Evolutionary conservation across 2,329 filamentous ascomycete genomes (phyloP).

Genomic region (Camillea tinctor): DNA sequence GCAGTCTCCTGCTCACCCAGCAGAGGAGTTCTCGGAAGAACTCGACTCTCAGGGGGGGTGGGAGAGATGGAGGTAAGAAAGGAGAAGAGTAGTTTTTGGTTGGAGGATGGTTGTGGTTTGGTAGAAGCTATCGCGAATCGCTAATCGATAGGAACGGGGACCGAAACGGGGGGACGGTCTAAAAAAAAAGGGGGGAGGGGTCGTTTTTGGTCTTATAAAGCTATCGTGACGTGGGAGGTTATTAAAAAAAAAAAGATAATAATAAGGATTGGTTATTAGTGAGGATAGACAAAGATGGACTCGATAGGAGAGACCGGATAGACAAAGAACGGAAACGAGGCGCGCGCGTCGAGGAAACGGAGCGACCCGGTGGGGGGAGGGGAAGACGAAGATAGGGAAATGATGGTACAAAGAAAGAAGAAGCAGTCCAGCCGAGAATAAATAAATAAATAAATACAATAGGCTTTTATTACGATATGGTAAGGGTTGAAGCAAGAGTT

Average conservation of each 20-base stretch:
- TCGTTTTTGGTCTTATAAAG: constrained; percentile 1
- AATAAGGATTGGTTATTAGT: neutral
- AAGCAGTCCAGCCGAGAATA: constrained; percentile 20
- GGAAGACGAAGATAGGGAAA: constrained; percentile 12
- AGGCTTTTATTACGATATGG: constrained; percentile 12
- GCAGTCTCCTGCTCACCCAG: constrained; percentile 35
- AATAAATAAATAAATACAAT: too few species aligned
- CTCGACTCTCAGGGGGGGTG: constrained; percentile 16
- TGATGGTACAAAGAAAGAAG: constrained; percentile 21
- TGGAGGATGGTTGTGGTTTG: too few species aligned
- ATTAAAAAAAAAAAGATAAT: neutral
- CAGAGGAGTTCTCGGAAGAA: constrained; percentile 31
- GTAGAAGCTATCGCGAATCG: neutral
- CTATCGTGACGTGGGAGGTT: neutral
- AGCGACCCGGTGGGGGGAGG: constrained; percentile 14
- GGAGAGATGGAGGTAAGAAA: neutral
- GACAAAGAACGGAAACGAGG: constrained; percentile 11
- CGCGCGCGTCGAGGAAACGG: constrained; percentile 11
- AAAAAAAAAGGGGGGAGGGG: neutral
- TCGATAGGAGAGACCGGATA: constrained; percentile 3
- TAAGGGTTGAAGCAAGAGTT: neutral
- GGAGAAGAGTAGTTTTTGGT: too few species aligned
- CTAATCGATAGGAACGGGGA: neutral
- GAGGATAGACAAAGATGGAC: neutral
- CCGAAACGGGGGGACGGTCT: too few species aligned